Base-by-base conservation (phyloP, 179 eudicot species). In the Gypsophila paniculata region DNA sequence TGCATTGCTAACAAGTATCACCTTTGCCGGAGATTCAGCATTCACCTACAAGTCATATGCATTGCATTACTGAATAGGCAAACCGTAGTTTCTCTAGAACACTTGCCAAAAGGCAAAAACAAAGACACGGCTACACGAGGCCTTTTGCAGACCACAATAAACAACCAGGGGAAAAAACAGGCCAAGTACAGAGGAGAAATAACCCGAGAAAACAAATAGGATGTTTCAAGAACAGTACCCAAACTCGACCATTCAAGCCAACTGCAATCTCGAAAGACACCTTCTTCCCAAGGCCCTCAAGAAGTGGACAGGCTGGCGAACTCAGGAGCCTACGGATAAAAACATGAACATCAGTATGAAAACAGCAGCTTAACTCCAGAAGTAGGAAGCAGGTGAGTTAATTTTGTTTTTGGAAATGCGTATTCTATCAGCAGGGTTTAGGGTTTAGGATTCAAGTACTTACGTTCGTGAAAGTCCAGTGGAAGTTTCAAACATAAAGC, bases 391-490 rank as follows among this genome's bases (percentile, higher is more conserved):
- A 21, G 9, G 22, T 4, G n/a, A 13, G 8, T 15, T 17, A 29
- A 29, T 10, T 49, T 65, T 46, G 5, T 12, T 48, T 15, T 62
- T 25, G n/a, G 46, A 17, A 67, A 67, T n/a, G 57, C 57, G n/a
- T 52, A 17, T 52, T 15, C 57, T 15, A 15, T 52, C 17, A 0
- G 19, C 57, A 15, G 57, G n/a, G n/a, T n/a, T n/a, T n/a, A n/a
- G n/a, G n/a, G n/a, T n/a, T n/a, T n/a, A n/a, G n/a, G n/a, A n/a
- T 36, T 29, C 34, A 70, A 68, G 71, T 75, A 62, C 89, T 79
- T 79, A 94, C 96, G 77, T 88, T 81, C 96, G 82, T 78, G 99
- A 82, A 77, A 89, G 90, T 75, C 97, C 97, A 21, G 95, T 94
- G 15, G 97, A 83, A 74, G 92, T 77, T 74, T 94, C 94, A 83